These are phyloP conservation scores for Dryas alaskensis DNA, from an alignment of 306 rosid species.

Conservation along the genomic window DNA sequence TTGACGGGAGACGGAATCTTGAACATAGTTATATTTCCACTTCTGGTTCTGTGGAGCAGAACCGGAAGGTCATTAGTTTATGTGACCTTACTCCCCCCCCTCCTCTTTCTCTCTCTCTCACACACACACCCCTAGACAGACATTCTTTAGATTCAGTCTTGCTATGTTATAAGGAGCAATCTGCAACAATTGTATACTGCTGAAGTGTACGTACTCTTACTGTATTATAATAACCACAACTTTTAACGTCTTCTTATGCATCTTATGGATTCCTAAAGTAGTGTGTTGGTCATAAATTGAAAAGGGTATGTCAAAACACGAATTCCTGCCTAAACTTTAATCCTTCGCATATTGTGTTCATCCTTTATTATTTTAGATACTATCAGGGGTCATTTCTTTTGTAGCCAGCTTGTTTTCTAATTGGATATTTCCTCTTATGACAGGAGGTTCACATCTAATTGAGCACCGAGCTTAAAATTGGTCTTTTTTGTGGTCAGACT, in stretches of 20 bases:
- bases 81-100: neutral
- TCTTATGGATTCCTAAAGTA: neutral
- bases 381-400: constrained; percentile 1
- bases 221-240: neutral
- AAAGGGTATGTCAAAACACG: neutral
- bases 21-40: neutral
- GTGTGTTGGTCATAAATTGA: neutral
- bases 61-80: neutral
- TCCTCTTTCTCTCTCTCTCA: neutral
- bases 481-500: too few species aligned
- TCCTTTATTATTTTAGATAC: neutral
- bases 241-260: neutral
- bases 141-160: neutral
- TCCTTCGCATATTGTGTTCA: neutral
- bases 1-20: constrained; percentile 12
- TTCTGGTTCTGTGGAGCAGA: constrained; percentile 3
- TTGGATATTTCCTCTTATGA: constrained; percentile 12
- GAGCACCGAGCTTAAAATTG: neutral
- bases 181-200: neutral
- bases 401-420: constrained; percentile 12
- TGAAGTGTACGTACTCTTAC: neutral
- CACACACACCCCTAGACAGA: neutral
- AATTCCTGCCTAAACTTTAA: neutral
- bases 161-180: neutral
- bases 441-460: constrained; percentile 14